Evolutionary conservation across 257 asterid species (phyloP).

Genomic region (Apocynum venetum): DNA sequence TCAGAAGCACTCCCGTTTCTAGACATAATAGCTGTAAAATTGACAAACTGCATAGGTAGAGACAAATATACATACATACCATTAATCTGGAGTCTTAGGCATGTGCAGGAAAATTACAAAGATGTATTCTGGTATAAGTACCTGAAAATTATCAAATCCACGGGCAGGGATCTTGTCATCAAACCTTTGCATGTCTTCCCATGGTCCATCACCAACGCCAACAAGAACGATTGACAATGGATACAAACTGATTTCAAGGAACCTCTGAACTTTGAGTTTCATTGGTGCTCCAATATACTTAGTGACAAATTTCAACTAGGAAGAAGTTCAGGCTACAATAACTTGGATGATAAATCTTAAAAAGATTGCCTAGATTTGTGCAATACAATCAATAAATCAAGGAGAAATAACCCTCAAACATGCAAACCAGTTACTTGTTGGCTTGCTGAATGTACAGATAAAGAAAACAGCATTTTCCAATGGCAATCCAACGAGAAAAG

Average conservation of each 20-base stretch:
- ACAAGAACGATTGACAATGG: slow-evolving; percentile 82
- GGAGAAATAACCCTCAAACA: neutral
- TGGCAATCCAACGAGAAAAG: neutral
- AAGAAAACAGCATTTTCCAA: neutral
- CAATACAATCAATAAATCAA: neutral
- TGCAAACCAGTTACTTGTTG: neutral
- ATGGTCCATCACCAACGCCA: slow-evolving; percentile 94
- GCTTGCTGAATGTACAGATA: neutral
- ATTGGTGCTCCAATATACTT: neutral
- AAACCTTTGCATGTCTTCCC: slow-evolving; percentile 84
- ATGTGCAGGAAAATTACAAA: neutral
- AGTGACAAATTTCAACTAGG: neutral
- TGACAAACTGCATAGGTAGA: slow-evolving; percentile 54
- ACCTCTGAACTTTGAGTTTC: neutral
- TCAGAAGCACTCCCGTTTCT: slow-evolving; percentile 39
- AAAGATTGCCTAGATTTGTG: neutral
- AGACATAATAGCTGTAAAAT: slow-evolving; percentile 65
- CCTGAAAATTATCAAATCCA: slow-evolving; percentile 80
- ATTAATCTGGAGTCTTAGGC: neutral
- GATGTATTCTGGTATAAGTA: slow-evolving; percentile 10
- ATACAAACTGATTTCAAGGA: slow-evolving; percentile 40
- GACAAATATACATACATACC: slow-evolving; percentile 3
- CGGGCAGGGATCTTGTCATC: slow-evolving; percentile 80
- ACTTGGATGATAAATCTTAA: neutral
- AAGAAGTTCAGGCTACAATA: neutral